These are phyloP conservation scores for Ustilago sp. DNA, from an alignment of 1,284 basidiomycete species.

Conservation along the genomic window DNA sequence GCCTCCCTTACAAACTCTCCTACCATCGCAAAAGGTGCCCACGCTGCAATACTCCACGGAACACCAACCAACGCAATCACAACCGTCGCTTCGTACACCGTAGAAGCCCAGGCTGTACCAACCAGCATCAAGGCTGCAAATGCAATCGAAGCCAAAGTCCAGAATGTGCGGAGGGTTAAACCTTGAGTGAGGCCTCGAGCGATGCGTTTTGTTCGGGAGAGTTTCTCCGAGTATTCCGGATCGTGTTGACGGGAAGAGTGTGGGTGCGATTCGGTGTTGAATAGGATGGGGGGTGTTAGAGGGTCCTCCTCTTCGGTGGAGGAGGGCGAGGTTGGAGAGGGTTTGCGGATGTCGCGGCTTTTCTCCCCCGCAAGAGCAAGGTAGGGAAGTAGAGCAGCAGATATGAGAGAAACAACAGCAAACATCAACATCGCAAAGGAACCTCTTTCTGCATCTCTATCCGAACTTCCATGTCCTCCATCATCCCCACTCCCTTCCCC, in stretches of 20 bases:
- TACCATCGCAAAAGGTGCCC: slow-evolving; percentile 68
- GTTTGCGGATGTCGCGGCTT: neutral
- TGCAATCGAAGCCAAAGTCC: slow-evolving; percentile 53
- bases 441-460: slow-evolving; percentile 56
- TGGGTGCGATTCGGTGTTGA: slow-evolving; percentile 15
- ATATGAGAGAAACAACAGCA: slow-evolving; percentile 56
- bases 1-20: slow-evolving; percentile 65
- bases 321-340: neutral
- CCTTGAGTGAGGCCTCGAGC: slow-evolving; percentile 25
- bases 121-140: slow-evolving; percentile 50
- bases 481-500: neutral
- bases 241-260: neutral
- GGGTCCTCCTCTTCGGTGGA: neutral
- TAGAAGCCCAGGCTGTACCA: slow-evolving; percentile 52
- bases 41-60: slow-evolving; percentile 66
- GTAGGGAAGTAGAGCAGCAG: slow-evolving; percentile 56
- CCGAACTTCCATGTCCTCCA: slow-evolving; percentile 18
- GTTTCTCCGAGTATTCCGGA: slow-evolving; percentile 10
- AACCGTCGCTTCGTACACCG: slow-evolving; percentile 43
- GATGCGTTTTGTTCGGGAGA: slow-evolving; percentile 29
- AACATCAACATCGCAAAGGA: slow-evolving; percentile 66
- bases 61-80: slow-evolving; percentile 64
- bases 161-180: slow-evolving; percentile 59
- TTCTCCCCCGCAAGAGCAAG: slow-evolving; percentile 54
- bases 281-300: slow-evolving; percentile 11